Conservation (phyloP, 2,329 filamentous ascomycete species). For the Balansia obtecta region DNA sequence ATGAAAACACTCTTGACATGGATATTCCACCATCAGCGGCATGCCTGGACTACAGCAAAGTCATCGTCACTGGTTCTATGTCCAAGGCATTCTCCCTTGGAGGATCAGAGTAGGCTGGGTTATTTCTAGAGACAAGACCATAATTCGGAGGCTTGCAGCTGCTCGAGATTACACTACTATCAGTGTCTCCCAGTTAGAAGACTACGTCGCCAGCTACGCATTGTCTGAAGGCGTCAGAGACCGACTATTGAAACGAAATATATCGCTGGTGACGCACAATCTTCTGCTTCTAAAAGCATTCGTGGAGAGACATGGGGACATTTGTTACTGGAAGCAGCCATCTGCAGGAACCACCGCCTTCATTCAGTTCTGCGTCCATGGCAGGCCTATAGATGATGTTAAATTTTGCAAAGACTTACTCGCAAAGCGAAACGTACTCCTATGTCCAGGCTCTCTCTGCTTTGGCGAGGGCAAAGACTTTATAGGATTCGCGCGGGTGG, state of each 20-base stretch:
- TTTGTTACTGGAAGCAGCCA: not conserved
- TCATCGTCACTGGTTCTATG: conserved; percentile 66
- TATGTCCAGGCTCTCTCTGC: conserved; percentile 60
- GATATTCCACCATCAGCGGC: conserved; percentile 51
- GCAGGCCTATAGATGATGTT: conserved; percentile 55
- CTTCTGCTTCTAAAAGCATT: conserved; percentile 1
- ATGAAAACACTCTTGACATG: conserved; percentile 30
- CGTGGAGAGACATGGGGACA: not conserved
- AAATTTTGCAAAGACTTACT: conserved; percentile 58
- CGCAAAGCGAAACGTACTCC: conserved; percentile 57
- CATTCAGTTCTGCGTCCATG: conserved; percentile 51
- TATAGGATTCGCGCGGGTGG: conserved; percentile 63
- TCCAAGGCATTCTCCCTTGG: conserved; percentile 79
- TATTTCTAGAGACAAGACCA: conserved; percentile 47
- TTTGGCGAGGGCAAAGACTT: conserved; percentile 59
- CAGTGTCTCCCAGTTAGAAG: conserved; percentile 71
- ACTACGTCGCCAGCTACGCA: conserved; percentile 65
- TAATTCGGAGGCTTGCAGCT: conserved; percentile 51
- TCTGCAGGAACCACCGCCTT: conserved; percentile 45
- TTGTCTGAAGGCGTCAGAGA: conserved; percentile 38
- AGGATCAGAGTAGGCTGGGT: conserved; percentile 74
- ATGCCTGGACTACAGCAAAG: conserved; percentile 57
- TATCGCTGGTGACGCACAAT: conserved; percentile 5
- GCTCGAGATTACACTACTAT: conserved; percentile 78
- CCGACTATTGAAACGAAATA: conserved; percentile 39